Conservation (phyloP, 1,284 basidiomycete species). For the Cutaneotrichosporon curvatum region DNA sequence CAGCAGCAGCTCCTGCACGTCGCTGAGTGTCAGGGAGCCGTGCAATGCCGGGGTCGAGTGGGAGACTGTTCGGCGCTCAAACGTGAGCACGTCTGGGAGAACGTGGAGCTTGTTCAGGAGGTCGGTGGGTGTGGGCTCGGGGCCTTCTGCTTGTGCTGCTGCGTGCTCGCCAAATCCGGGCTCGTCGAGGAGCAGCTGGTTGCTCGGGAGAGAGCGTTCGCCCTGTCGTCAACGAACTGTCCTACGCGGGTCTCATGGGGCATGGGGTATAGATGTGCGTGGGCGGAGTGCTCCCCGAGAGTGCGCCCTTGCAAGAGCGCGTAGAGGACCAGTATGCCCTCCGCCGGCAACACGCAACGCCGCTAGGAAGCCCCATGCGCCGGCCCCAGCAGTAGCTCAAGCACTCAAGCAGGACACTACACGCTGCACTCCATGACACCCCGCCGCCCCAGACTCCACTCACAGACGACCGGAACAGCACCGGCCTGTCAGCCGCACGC, state of each 20-base stretch:
- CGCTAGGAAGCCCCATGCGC: too few species aligned
- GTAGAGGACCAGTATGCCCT: too few species aligned
- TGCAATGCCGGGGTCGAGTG: slow-evolving; percentile 25
- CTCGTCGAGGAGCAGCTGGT: slow-evolving; percentile 6
- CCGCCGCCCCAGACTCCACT: too few species aligned
- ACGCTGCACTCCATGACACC: too few species aligned
- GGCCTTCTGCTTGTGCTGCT: background rate
- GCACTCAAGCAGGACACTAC: too few species aligned
- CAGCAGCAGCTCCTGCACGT: slow-evolving; percentile 24
- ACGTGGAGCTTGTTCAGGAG: slow-evolving; percentile 22
- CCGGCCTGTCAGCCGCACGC: slow-evolving; percentile 1
- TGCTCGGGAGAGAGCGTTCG: background rate
- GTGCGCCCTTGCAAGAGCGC: too few species aligned
- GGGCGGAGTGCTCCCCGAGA: too few species aligned
- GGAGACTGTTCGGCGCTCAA: slow-evolving; percentile 28
- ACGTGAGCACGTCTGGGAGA: slow-evolving; percentile 23
- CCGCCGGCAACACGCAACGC: too few species aligned
- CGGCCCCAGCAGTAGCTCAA: too few species aligned
- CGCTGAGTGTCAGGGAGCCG: slow-evolving; percentile 33
- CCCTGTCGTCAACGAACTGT: slow-evolving; percentile 1
- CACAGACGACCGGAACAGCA: slow-evolving; percentile 3
- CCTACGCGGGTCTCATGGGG: background rate
- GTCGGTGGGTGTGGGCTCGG: slow-evolving; percentile 14
- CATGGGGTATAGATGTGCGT: too few species aligned
- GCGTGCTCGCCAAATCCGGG: slow-evolving; percentile 2